Base-by-base conservation (phyloP, 192 early-diverging fungal genomes). In the Linnemannia hyalina region DNA sequence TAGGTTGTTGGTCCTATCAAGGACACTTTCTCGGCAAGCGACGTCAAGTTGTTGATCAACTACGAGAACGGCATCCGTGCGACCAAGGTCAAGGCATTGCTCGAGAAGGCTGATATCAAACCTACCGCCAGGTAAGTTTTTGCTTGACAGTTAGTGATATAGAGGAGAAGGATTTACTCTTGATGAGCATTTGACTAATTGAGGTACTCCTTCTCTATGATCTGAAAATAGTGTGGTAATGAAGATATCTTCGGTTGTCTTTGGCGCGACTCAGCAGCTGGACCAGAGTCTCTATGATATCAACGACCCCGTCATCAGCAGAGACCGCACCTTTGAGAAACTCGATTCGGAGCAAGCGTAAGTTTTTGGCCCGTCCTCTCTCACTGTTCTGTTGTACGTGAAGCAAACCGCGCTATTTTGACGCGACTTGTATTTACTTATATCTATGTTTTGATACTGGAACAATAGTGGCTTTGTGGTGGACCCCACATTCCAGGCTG, bases 21-120 rank as follows among this genome's bases (percentile, higher is more conserved):
- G 26, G 82, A 78, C 2, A 22, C 80, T 3, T 94, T 97, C 69
- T 80, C 80, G 1, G 77, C 74, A 2, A 90, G 91, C 0, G 92
- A 96, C 35, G 93, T 97, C 73, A 77, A 89, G 23, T 47, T 91
- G 42, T 90, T 98, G 65, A 88, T 90, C 46, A 78, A 76, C 15
- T 88, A 90, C 63, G 97, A 98, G 76, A 77, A 78, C 16, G 82
- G 77, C 3, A 89, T 89, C 16, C 92, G 94, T 42, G 89, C 91
- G 8, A 70, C 69, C 32, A 89, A 88, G 32, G 38, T 91, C 15
- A 73, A 72, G 36, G 52, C 47, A 10, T 63, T 82, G 0, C 75
- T 88, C 47, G 52, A 71, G 9, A 47, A 69, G 0, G 42, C 77
- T 20, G 54, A 81, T 29, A 74, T 85, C 38, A 52, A 73, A 35